A percentile compares a stretch with the other conserved stretches of the same genome.
Evolutionary conservation across 2,329 filamentous ascomycete species (phyloP).

Genomic region (Penicillium italicum): DNA sequence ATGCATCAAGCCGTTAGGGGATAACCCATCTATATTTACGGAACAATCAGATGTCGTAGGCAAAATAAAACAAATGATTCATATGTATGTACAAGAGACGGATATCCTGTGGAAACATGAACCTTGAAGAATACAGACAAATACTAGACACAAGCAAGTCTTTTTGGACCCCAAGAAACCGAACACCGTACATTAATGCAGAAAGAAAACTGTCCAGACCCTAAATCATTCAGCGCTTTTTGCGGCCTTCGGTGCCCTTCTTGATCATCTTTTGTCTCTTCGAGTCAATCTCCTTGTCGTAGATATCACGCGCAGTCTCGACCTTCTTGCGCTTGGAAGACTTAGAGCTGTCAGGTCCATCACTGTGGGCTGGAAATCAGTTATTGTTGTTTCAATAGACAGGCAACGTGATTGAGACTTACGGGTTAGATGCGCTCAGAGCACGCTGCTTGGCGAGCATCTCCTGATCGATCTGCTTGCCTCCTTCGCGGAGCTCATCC

Average conservation of each 20-base stretch:
- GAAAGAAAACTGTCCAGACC: conserved; percentile 8
- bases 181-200: conserved; percentile 15
- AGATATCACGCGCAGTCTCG: conserved; percentile 51
- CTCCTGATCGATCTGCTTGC: conserved; percentile 67
- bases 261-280: conserved; percentile 46
- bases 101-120: conserved; percentile 7
- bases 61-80: conserved; percentile 13
- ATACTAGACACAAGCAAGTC: conserved; percentile 7
- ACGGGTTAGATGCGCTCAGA: conserved; percentile 87
- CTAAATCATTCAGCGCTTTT: conserved; percentile 11
- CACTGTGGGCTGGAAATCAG: conserved; percentile 41
- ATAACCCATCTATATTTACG: neutral
- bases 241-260: conserved; percentile 43
- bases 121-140: conserved; percentile 10
- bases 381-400: conserved; percentile 35
- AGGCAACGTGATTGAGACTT: conserved; percentile 40
- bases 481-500: conserved; percentile 80
- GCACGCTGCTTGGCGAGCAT: conserved; percentile 78
- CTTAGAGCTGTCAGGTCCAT: conserved; percentile 56
- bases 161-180: conserved; percentile 6
- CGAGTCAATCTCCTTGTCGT: conserved; percentile 42
- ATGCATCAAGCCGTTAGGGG: neutral
- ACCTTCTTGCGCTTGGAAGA: conserved; percentile 72
- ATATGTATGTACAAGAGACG: conserved; percentile 26
- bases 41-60: neutral